Evolutionary conservation across 2,329 filamentous ascomycete species (phyloP).

Genomic region (Tolypocladium paradoxum): DNA sequence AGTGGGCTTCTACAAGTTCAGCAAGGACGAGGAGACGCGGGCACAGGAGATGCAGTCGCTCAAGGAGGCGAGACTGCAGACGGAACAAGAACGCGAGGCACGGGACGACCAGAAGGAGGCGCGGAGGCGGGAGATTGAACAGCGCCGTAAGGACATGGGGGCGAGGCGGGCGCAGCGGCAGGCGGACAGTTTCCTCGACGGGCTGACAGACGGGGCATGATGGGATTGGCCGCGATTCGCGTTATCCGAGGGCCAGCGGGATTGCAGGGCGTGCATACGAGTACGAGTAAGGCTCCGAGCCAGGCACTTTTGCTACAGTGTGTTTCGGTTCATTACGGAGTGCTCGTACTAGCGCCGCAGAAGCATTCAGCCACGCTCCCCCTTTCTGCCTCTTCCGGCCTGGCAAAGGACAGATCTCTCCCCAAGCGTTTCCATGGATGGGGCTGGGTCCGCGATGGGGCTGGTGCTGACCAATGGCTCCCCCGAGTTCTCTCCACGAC

Average conservation of each 20-base stretch:
- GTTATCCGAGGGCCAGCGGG: neutral
- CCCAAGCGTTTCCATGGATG: neutral
- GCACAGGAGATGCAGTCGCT: constrained; percentile 65
- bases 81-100: constrained; percentile 50
- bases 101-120: constrained; percentile 46
- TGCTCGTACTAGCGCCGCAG: neutral
- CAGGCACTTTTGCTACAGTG: neutral
- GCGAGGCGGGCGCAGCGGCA: constrained; percentile 51
- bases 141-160: constrained; percentile 51
- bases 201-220: constrained; percentile 22
- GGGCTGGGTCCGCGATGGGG: neutral
- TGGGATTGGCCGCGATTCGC: neutral
- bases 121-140: constrained; percentile 53
- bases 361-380: neutral
- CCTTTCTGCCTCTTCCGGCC: neutral
- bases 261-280: neutral
- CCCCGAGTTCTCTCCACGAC: neutral
- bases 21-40: constrained; percentile 57
- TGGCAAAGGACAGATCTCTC: neutral
- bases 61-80: constrained; percentile 54
- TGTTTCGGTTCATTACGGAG: neutral
- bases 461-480: neutral
- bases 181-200: constrained; percentile 63
- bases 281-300: neutral
- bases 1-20: constrained; percentile 86